Base-by-base conservation (phyloP, 352 stramenopile species). In the Phytophthora pini region DNA sequence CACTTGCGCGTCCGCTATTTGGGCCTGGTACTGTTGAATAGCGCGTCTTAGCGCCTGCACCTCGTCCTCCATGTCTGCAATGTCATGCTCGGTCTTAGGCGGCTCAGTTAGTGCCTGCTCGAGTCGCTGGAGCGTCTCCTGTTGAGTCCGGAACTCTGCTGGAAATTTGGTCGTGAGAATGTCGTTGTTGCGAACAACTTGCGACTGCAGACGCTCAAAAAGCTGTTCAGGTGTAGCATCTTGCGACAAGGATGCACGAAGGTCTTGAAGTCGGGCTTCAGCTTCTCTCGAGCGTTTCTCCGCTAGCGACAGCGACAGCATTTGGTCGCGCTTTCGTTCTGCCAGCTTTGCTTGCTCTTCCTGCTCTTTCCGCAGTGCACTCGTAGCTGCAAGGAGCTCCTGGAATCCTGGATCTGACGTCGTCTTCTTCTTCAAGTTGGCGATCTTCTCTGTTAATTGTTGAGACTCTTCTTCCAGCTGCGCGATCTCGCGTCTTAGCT, bases 301-400 rank as follows among this genome's bases (percentile, higher is more conserved):
- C 7, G 93, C 84, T 48, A 94, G 62, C 15, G 94, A 87, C 20
- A 98, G 72, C 29, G 76, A 76, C 66, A 93, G 80, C 65, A 96
- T 80, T 64, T 98, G 95, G 56, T 98, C 90, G 12, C 78, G 72
- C 68, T 95, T 89, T 53, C 94, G 82, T 39, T 98, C 93, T 9
- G 79, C 74, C 13, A 98, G 83, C 56, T 96, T 95, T 26, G 94
- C 88, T 49, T 98, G 90, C 50, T 98, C 92, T 74, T 99, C 96
- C 71, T 99, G 95, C 62, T 97, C 90, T 61, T 98, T 91, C 15
- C 96, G 89, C 47, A 99, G 72, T 9, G 85, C 74, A 60, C 86
- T 97, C 24, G 94, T 98, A 38, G 90, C 92, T 38, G 92, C 84
- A 22, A 98, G 70, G 15, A 98, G 87, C n/a, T 93, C 90, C 43